Conservation (phyloP, 352 stramenopile species). For the Pythium periplocum region DNA sequence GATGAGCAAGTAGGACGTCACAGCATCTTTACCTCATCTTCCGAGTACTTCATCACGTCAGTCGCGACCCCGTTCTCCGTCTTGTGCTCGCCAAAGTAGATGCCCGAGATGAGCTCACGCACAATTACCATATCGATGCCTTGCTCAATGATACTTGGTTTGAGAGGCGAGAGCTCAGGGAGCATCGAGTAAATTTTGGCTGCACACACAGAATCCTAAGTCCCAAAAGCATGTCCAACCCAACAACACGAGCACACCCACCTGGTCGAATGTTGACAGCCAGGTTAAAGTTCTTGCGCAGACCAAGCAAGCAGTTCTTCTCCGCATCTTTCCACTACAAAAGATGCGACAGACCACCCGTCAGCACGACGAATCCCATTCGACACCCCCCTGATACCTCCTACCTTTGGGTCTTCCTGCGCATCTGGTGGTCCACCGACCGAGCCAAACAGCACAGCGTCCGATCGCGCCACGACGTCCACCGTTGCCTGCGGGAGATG, state of each 20-base stretch:
- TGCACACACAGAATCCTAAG: neutral
- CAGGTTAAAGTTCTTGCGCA: slow-evolving; percentile 97
- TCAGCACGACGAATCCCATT: too few relatives aligned
- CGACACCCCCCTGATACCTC: neutral
- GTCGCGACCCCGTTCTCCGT: slow-evolving; percentile 62
- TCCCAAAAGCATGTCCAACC: too few relatives aligned
- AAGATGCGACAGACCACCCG: too few relatives aligned
- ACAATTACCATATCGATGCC: slow-evolving; percentile 99
- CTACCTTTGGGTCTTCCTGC: slow-evolving; percentile 76
- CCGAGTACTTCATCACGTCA: slow-evolving; percentile 98
- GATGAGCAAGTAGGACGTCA: neutral
- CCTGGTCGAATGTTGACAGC: slow-evolving; percentile 96
- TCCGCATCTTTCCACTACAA: slow-evolving; percentile 80
- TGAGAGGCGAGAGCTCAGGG: slow-evolving; percentile 95
- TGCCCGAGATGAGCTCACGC: slow-evolving; percentile 96
- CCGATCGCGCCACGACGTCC: slow-evolving; percentile 85
- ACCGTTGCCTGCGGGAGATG: slow-evolving; percentile 95
- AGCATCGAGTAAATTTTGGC: slow-evolving; percentile 98
- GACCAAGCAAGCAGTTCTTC: slow-evolving; percentile 96
- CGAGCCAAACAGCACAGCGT: slow-evolving; percentile 95
- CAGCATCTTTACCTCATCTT: slow-evolving; percentile 64
- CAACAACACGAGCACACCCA: slow-evolving; percentile 1
- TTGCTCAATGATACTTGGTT: slow-evolving; percentile 93
- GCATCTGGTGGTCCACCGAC: slow-evolving; percentile 95
- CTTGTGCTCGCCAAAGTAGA: slow-evolving; percentile 96